Evolutionary conservation across 225 moss, liverwort and hornwort genomes (phyloP).

Genomic region (Marchantia polymorpha): DNA sequence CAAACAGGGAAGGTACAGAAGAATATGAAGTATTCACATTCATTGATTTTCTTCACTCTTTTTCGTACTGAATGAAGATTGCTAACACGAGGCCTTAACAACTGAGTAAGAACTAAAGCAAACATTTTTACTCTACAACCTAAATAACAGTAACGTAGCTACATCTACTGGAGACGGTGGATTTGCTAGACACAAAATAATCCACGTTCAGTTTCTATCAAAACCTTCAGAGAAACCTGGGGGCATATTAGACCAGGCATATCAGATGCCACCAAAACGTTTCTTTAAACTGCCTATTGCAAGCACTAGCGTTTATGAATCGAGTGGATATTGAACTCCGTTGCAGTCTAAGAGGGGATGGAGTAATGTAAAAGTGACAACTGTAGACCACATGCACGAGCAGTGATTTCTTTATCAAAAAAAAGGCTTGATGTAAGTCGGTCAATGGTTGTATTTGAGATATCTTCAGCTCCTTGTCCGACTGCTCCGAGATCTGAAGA

Average conservation of each 20-base stretch:
- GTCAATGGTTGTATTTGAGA: neutral
- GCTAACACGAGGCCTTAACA: neutral
- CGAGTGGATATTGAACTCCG: neutral
- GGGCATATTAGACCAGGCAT: neutral
- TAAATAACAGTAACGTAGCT: neutral
- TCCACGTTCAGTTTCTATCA: neutral
- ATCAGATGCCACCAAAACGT: neutral
- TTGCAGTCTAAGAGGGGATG: neutral
- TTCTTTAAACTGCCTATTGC: neutral
- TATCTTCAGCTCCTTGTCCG: neutral
- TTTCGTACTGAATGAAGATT: neutral
- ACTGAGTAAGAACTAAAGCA: neutral
- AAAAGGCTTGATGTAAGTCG: neutral
- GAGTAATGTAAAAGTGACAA: neutral
- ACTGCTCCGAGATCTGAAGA: slow-evolving; percentile 13
- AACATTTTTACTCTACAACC: neutral
- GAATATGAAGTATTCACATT: neutral
- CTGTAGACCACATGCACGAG: neutral
- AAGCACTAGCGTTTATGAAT: neutral
- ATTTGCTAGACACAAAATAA: neutral
- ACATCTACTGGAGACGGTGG: neutral
- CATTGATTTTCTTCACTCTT: neutral
- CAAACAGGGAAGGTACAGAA: neutral
- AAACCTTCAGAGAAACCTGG: neutral
- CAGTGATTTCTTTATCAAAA: neutral